phyloP scores from a whole-genome alignment of 768 basidiomycete species.

The Cystobasidium ongulense region DNA sequence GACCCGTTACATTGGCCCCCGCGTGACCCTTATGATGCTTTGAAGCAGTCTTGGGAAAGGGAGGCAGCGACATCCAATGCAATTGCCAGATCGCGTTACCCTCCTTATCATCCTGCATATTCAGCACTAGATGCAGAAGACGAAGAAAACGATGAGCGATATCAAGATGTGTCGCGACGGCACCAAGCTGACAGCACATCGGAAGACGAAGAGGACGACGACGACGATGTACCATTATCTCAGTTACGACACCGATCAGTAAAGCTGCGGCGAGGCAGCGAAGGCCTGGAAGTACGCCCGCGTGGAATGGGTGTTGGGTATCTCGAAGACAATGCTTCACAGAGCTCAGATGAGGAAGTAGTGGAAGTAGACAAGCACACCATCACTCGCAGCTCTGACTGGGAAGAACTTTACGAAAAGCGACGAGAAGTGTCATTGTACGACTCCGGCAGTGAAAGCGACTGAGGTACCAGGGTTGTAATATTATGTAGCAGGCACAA shows the following conservation, averaged over 20 bases:
- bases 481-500: too few species aligned
- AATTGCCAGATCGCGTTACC: conserved; percentile 33
- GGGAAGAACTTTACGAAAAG: background rate
- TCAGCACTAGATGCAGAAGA: conserved; percentile 37
- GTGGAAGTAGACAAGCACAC: background rate
- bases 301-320: background rate
- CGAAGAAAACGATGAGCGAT: background rate
- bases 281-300: conserved; percentile 30
- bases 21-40: conserved; percentile 30
- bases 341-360: background rate
- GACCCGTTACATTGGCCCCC: conserved; percentile 39
- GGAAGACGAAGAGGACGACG: conserved; percentile 12
- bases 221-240: conserved; percentile 32
- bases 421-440: background rate
- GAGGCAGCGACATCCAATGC: conserved; percentile 45
- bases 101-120: conserved; percentile 42
- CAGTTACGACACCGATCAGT: conserved; percentile 27
- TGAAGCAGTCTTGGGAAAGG: background rate
- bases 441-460: background rate
- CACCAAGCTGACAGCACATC: background rate
- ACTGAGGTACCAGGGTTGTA: background rate
- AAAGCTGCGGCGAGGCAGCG: conserved; percentile 22
- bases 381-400: background rate
- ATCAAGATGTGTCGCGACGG: background rate
- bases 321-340: background rate